Percentiles rank a stretch among this genome's conserved stretches.
These are phyloP conservation scores for Chenopodium formosanum DNA, from an alignment of 148 eudicot genomes.

Conservation along the genomic window DNA sequence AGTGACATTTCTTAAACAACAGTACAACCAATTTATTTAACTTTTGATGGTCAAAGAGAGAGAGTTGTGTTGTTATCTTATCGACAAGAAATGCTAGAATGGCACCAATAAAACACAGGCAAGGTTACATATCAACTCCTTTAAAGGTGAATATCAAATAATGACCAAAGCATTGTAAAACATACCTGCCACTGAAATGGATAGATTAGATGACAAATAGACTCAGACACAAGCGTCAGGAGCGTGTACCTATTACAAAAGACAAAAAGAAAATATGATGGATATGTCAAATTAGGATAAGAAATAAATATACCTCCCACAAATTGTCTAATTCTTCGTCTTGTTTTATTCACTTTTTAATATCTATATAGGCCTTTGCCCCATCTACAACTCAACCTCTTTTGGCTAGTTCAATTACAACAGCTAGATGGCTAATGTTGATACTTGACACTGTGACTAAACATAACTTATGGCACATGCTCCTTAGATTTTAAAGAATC, in stretches of 20 bases:
- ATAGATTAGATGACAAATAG: slow-evolving; percentile 80
- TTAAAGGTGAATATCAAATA: neutral
- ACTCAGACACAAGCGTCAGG: slow-evolving; percentile 83
- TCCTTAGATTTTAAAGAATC: neutral
- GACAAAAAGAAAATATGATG: neutral
- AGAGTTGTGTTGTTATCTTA: neutral
- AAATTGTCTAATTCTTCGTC: neutral
- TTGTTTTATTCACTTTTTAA: neutral
- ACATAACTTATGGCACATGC: neutral
- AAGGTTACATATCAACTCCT: neutral
- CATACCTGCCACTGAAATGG: slow-evolving; percentile 96
- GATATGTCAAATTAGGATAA: neutral
- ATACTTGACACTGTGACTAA: neutral
- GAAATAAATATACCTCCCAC: neutral
- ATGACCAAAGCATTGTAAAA: neutral
- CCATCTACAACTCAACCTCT: neutral
- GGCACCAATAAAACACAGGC: neutral
- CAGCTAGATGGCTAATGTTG: neutral
- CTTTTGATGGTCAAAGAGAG: neutral
- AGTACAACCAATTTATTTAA: neutral
- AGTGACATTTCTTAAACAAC: neutral
- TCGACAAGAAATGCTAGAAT: neutral
- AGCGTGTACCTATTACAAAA: slow-evolving; percentile 68
- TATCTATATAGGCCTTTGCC: neutral
- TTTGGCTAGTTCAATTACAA: neutral